Conservation (phyloP, 1,139 yeast species). For the Saccharomycopsis phalli region DNA sequence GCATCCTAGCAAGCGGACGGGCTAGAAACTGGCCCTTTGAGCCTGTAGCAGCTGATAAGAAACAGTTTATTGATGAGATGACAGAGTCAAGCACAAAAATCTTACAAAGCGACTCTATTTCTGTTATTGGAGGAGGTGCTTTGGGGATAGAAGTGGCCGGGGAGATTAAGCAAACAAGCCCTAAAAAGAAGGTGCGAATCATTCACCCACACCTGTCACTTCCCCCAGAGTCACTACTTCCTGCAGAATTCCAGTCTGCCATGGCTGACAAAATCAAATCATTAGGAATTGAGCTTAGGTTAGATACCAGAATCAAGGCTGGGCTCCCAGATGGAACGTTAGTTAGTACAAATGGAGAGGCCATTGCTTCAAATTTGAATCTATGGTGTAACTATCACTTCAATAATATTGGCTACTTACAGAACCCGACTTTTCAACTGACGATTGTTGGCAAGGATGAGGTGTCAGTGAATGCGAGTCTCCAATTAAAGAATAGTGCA, state of each 20-base stretch:
- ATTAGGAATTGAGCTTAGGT: slow-evolving; percentile 22
- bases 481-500: neutral
- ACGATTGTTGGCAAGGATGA: slow-evolving; percentile 2
- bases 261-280: slow-evolving; percentile 23
- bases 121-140: slow-evolving; percentile 44
- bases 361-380: slow-evolving; percentile 30
- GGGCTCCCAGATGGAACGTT: slow-evolving; percentile 2
- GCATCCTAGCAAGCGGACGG: slow-evolving; percentile 43
- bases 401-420: slow-evolving; percentile 30
- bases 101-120: slow-evolving; percentile 22
- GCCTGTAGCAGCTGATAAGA: slow-evolving; percentile 30
- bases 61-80: slow-evolving; percentile 26
- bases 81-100: slow-evolving; percentile 23
- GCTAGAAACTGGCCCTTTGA: slow-evolving; percentile 48
- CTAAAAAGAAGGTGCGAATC: slow-evolving; percentile 31
- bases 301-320: slow-evolving; percentile 12
- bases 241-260: slow-evolving; percentile 28
- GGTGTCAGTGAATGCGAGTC: slow-evolving; percentile 2
- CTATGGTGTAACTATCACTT: slow-evolving; percentile 39
- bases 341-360: slow-evolving; percentile 17
- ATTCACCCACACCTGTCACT: slow-evolving; percentile 35
- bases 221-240: slow-evolving; percentile 35
- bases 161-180: slow-evolving; percentile 31
- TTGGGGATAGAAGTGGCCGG: slow-evolving; percentile 45
- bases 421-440: neutral